A percentile compares a stretch with the other conserved stretches of the same genome.
These are phyloP conservation scores for Sordariomycetes sp. DNA, from an alignment of 2,329 filamentous ascomycete genomes.

Conservation along the genomic window DNA sequence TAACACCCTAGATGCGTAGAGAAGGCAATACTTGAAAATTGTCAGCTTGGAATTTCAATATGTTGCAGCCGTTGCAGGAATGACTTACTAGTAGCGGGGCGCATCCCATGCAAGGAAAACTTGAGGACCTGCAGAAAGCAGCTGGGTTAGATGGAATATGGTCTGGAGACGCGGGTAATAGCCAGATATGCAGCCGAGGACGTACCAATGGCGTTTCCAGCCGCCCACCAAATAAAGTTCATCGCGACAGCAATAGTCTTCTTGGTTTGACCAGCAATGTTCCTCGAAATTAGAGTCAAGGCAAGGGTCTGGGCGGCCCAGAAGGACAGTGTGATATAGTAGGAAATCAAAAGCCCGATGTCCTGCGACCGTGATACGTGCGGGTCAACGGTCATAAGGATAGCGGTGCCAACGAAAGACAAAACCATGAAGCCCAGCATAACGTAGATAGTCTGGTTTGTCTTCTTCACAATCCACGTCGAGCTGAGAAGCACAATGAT, in stretches of 20 bases:
- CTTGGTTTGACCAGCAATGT: slow-evolving; percentile 65
- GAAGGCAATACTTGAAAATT: slow-evolving; percentile 41
- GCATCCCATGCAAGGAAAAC: slow-evolving; percentile 50
- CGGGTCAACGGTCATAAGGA: slow-evolving; percentile 54
- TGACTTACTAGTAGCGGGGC: slow-evolving; percentile 45
- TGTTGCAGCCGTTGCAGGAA: not conserved
- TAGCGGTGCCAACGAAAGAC: slow-evolving; percentile 57
- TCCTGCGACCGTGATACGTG: slow-evolving; percentile 47
- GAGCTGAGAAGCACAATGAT: slow-evolving; percentile 58
- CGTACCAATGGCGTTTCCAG: slow-evolving; percentile 54
- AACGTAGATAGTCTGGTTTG: slow-evolving; percentile 54
- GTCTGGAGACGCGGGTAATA: not conserved
- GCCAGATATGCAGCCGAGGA: slow-evolving; percentile 5
- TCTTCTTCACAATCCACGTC: slow-evolving; percentile 58
- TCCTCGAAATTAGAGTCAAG: slow-evolving; percentile 57
- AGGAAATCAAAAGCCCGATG: slow-evolving; percentile 58
- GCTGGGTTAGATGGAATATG: not conserved
- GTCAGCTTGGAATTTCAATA: not conserved
- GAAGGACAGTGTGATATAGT: slow-evolving; percentile 70
- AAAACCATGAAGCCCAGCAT: not conserved
- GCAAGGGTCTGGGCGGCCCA: slow-evolving; percentile 62
- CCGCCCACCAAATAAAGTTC: slow-evolving; percentile 61
- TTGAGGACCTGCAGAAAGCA: slow-evolving; percentile 39
- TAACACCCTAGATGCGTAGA: slow-evolving; percentile 62
- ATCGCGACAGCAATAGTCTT: slow-evolving; percentile 57